These are phyloP conservation scores for Solanum peruvianum DNA, from an alignment of 257 asterid genomes.

Conservation along the genomic window DNA sequence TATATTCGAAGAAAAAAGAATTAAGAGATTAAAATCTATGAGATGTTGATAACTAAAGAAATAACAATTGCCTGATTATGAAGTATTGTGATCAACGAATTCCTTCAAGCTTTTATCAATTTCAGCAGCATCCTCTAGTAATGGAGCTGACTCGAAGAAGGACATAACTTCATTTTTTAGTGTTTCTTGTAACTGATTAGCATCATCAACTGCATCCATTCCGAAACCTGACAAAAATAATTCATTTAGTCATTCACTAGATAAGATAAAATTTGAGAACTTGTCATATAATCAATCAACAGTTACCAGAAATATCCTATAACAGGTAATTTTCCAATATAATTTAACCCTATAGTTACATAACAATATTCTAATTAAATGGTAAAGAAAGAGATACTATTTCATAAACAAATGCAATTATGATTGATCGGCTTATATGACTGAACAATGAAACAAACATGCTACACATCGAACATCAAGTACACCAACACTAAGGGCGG, in stretches of 20 bases:
- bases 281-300: neutral
- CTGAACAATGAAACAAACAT: neutral
- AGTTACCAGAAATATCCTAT: neutral
- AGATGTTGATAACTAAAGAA: neutral
- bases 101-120: slow-evolving; percentile 35
- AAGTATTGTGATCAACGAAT: slow-evolving; percentile 27
- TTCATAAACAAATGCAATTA: neutral
- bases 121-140: slow-evolving; percentile 47
- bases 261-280: neutral
- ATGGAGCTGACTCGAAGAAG: slow-evolving; percentile 81
- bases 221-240: neutral
- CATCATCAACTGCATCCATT: neutral
- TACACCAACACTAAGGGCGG: neutral
- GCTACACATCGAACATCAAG: neutral
- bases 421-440: neutral
- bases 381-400: neutral
- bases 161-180: slow-evolving; percentile 30
- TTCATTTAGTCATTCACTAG: neutral
- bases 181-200: slow-evolving; percentile 11
- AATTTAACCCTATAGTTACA: neutral
- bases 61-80: slow-evolving; percentile 31
- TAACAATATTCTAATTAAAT: neutral
- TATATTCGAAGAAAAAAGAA: neutral
- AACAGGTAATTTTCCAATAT: neutral
- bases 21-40: neutral